Base-by-base conservation (phyloP, 1,139 yeast genomes). In the Protomyces gravidus region DNA sequence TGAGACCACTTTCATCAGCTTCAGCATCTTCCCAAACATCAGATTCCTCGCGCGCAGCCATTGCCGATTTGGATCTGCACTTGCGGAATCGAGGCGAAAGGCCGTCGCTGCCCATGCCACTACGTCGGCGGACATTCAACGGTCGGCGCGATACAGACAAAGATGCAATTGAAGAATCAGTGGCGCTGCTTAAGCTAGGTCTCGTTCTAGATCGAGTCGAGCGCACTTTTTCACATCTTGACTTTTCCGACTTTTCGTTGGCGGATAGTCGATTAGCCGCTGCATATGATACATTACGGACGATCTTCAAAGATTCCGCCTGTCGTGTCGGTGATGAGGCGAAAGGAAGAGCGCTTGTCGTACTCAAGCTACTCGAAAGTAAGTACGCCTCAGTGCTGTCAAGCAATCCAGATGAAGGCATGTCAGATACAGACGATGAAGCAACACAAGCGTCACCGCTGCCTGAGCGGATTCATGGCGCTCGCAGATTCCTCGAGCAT, bases 301-400 rank as follows among this genome's bases (percentile, higher is more conserved):
- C 51, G 13, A 46, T 53, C 7, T 53, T 53, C 28, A 45, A 36
- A 25, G 58, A 53, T 15, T 50, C 51, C 7, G 58, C 51, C 15
- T 33, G 58, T 25, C 58, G 58, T 7, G 50, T 53, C 13, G 58
- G 58, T 5, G 58, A 45, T 26, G 58, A 53, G 36, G 51, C 58
- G 26, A 45, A 36, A 17, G 50, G 51, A 2, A 30, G 58, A 11
- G 58, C 58, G 17, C 40, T 53, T 11, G 40, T 46, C 27, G 58
- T 53, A 28, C 45, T 53, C 21, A 15, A 25, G 21, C 25, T 53
- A 7, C 27, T 53, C 23, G 58, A 53, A 28, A 53, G 28, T 40
- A 46, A 46, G 40, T 53, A 39, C 13, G 47, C 58, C 19, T 50
- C 50, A 5, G 58, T 53, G 17, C 33, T 53, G 21, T 36, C 42